Conservation (phyloP, 257 asterid genomes). For the Euphrasia confusa region DNA sequence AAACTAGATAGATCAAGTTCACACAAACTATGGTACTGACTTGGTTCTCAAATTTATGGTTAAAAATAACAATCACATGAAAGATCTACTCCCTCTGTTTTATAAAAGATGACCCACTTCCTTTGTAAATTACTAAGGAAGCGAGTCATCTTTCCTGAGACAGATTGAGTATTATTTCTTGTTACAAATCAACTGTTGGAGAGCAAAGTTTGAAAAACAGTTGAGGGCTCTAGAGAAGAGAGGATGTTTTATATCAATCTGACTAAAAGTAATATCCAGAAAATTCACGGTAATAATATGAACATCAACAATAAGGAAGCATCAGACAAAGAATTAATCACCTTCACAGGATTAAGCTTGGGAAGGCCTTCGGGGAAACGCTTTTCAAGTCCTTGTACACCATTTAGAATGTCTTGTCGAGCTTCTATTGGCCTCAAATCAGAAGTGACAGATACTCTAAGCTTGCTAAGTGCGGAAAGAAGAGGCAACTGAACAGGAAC, state of each 20-base stretch:
- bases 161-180: background rate
- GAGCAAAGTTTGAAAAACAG: slow-evolving; percentile 11
- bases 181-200: slow-evolving; percentile 4
- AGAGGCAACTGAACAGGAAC: slow-evolving; percentile 95
- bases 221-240: background rate
- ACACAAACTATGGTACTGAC: slow-evolving; percentile 16
- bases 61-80: background rate
- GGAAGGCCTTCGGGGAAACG: slow-evolving; percentile 93
- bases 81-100: background rate
- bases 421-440: slow-evolving; percentile 93
- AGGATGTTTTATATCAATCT: slow-evolving; percentile 1
- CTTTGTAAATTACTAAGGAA: too few species aligned
- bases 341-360: slow-evolving; percentile 89
- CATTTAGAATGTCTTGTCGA: slow-evolving; percentile 77
- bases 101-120: too few species aligned
- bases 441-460: slow-evolving; percentile 73
- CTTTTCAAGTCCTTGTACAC: slow-evolving; percentile 78
- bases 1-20: slow-evolving; percentile 6
- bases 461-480: slow-evolving; percentile 81
- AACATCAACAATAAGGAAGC: slow-evolving; percentile 14
- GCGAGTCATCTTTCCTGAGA: too few species aligned
- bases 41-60: slow-evolving; percentile 3
- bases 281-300: slow-evolving; percentile 18
- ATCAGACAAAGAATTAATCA: slow-evolving; percentile 27
- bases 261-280: slow-evolving; percentile 10